phyloP scores from a whole-genome alignment of 352 stramenopile species.

The Phytophthora cactorum region DNA sequence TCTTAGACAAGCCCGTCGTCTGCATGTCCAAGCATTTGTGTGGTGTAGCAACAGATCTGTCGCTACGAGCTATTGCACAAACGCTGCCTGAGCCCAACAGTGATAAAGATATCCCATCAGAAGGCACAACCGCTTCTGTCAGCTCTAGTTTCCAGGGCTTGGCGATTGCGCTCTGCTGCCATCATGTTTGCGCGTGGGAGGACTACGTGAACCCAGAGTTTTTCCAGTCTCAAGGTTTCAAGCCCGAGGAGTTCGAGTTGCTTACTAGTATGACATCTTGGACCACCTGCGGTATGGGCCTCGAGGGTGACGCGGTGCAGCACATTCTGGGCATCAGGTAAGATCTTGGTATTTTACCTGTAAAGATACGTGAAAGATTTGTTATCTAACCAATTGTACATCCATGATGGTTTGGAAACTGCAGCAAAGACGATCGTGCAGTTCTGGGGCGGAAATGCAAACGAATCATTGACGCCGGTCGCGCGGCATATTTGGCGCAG shows the following conservation, averaged over 20 bases:
- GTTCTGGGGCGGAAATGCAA: conserved; percentile 77
- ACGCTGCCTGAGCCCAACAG: conserved; percentile 40
- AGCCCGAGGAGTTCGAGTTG: conserved; percentile 61
- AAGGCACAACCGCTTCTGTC: conserved; percentile 11
- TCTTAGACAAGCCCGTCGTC: conserved; percentile 57
- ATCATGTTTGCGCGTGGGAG: conserved; percentile 76
- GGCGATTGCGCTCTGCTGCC: conserved; percentile 80
- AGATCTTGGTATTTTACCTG: not conserved
- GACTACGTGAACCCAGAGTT: conserved; percentile 79
- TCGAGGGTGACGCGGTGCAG: conserved; percentile 69
- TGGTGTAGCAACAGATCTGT: conserved; percentile 83
- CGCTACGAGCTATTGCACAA: conserved; percentile 66
- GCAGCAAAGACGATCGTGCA: conserved; percentile 71
- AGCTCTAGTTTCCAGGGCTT: conserved; percentile 61
- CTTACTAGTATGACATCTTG: conserved; percentile 79
- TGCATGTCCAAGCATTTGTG: conserved; percentile 90
- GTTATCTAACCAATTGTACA: not conserved
- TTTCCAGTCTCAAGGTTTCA: conserved; percentile 63
- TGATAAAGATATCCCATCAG: conserved; percentile 1
- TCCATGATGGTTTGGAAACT: not conserved
- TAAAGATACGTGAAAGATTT: not conserved
- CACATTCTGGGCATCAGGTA: conserved; percentile 74
- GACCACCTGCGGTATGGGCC: conserved; percentile 78
- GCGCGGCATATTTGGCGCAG: conserved; percentile 58
- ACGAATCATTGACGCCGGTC: conserved; percentile 74